Evolutionary conservation across 305 asterid species (phyloP), one percentile per base, ranked within the genome.

Genomic region (Plantago coronopus): DNA sequence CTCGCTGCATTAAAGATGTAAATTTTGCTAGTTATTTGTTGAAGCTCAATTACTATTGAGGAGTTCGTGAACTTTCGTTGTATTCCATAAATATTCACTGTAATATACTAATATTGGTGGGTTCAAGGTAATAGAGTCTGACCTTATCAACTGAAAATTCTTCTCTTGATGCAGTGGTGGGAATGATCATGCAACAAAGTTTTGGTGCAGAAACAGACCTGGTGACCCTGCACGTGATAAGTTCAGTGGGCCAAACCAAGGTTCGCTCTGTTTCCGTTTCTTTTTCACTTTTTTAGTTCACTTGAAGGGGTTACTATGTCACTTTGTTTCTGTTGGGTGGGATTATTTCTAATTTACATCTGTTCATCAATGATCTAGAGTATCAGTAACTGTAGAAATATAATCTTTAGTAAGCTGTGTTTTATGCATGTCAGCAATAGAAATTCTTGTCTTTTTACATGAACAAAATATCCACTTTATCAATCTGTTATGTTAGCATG

Each of bases 181-280:
- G 78, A 82, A 89, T 77, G 97, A 94, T 76, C 94, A 94, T 25
- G 78, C 96, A 14, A 94, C 99, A 67, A 94, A 94, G 70, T 94
- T 94, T 79, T 94, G 99, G 99, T 89, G 99, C 86, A 78, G 99
- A 84, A 89, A 94, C 75, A 84, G 99, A 82, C 99, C 99, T 60
- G 99, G 97, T 44, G 98, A 91, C 72, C 72, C 95, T 5, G 93
- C 90, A 22, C 95, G 93, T 64, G 99, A 94, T 73, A 87, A 87
- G 69, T 72, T 77, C 27, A 60, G 74, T 63, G 96, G 91, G 64
- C 75, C 73, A 57, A 82, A 72, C 57, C 95, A 82, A 85, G 96
- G 91, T 80, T 72, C 47, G 18, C 42, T 44, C 49, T 38, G 7
- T 1, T 23, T 62, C 13, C 13, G 8, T 37, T 9, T 37, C 42